Percentiles rank a stretch among this genome's conserved stretches.
These are phyloP conservation scores for Kalaharituber pfeilii DNA, from an alignment of 2,329 filamentous ascomycete genomes.

Conservation along the genomic window DNA sequence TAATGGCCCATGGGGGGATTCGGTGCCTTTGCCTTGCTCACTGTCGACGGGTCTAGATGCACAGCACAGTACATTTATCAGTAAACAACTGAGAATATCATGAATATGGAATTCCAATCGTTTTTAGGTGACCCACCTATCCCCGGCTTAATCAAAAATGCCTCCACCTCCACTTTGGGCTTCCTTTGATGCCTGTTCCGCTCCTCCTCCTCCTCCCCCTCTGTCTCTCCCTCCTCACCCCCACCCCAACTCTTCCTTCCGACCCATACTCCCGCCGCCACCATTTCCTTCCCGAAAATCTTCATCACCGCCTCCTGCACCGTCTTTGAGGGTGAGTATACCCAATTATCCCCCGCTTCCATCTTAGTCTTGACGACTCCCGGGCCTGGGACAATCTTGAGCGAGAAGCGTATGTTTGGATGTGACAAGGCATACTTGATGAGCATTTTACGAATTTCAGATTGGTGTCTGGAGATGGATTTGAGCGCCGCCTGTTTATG, in stretches of 20 bases:
- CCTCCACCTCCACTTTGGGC: slow-evolving; percentile 14
- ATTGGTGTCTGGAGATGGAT: slow-evolving; percentile 5
- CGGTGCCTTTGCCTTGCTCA: background rate
- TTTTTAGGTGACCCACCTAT: slow-evolving; percentile 4
- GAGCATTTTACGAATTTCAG: slow-evolving; percentile 28
- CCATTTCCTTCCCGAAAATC: slow-evolving; percentile 37
- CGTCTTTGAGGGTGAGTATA: slow-evolving; percentile 38
- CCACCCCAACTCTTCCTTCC: slow-evolving; percentile 10
- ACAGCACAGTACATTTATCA: background rate
- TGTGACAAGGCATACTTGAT: slow-evolving; percentile 44
- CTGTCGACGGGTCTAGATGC: background rate
- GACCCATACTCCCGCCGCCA: slow-evolving; percentile 32
- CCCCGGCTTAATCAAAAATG: slow-evolving; percentile 15
- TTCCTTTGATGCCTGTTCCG: background rate
- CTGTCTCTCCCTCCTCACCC: slow-evolving; percentile 1
- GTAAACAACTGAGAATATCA: background rate
- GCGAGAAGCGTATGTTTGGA: slow-evolving; percentile 37
- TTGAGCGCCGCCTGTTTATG: slow-evolving; percentile 6
- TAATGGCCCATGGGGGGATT: slow-evolving; percentile 24
- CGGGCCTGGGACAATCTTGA: slow-evolving; percentile 28
- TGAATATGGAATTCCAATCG: too few species aligned
- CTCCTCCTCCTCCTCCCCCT: background rate
- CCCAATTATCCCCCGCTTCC: slow-evolving; percentile 33
- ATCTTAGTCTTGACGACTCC: slow-evolving; percentile 24
- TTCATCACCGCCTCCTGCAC: slow-evolving; percentile 40